A percentile compares a stretch with the other conserved stretches of the same genome.
phyloP scores from a whole-genome alignment of 768 basidiomycete species.

The Pulveroboletus sp. region DNA sequence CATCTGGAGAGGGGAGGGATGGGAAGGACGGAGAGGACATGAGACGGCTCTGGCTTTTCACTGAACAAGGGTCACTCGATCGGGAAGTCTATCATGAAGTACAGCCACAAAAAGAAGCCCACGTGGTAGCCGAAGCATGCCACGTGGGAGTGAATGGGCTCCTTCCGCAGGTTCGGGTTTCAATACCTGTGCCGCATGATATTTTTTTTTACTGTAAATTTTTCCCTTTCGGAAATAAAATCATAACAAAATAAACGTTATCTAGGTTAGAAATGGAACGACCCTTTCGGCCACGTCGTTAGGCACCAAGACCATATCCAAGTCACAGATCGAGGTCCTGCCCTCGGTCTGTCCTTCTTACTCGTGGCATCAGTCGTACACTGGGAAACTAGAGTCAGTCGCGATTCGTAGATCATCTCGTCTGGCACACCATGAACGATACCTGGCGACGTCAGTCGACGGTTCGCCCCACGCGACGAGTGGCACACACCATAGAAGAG shows the following conservation, averaged over 20 bases:
- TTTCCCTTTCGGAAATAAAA: neutral
- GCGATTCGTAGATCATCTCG: neutral
- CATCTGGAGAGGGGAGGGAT: conserved; percentile 28
- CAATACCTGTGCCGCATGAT: neutral
- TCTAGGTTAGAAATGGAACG: neutral
- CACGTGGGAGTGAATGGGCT: conserved; percentile 33
- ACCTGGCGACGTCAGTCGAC: conserved; percentile 26
- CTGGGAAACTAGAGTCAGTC: conserved; percentile 26
- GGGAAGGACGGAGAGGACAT: conserved; percentile 14
- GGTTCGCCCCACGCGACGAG: neutral
- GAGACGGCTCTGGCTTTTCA: conserved; percentile 28
- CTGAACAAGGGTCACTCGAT: conserved; percentile 39
- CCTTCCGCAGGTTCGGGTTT: conserved; percentile 11
- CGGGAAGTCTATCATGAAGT: conserved; percentile 29
- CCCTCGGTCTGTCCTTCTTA: no score
- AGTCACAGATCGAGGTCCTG: no score
- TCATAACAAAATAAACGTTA: neutral
- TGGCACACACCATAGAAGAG: conserved; percentile 74
- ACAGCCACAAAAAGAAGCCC: conserved; percentile 29
- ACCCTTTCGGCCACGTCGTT: no score
- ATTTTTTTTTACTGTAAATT: neutral
- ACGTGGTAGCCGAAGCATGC: conserved; percentile 27
- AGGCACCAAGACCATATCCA: no score
- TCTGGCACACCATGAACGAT: conserved; percentile 44
- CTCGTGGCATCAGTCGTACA: conserved; percentile 27